These are phyloP conservation scores for Salix purpurea DNA, from an alignment of 345 rosid genomes.

Conservation along the genomic window DNA sequence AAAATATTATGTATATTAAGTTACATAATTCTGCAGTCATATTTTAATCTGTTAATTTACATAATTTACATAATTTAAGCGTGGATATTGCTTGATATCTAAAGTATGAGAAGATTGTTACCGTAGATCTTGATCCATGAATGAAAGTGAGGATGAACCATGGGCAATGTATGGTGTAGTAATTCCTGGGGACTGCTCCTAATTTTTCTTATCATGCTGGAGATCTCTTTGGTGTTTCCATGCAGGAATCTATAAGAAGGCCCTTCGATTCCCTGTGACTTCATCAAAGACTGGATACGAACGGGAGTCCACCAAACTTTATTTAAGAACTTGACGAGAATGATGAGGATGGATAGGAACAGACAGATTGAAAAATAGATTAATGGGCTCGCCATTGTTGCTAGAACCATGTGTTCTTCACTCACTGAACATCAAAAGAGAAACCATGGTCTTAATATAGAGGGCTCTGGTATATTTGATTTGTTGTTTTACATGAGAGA, in stretches of 20 bases:
- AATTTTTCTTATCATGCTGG: neutral
- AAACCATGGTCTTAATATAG: neutral
- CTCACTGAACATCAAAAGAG: neutral
- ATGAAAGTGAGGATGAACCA: slow-evolving; percentile 11
- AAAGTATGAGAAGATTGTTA: neutral
- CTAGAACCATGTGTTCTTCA: neutral
- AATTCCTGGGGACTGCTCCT: slow-evolving; percentile 6
- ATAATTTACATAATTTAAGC: neutral
- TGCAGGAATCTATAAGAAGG: slow-evolving; percentile 14
- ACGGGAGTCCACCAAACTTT: slow-evolving; percentile 6
- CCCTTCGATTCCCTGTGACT: slow-evolving; percentile 10
- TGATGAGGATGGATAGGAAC: neutral
- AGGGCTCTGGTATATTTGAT: neutral
- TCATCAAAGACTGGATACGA: slow-evolving; percentile 5
- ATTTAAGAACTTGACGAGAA: slow-evolving; percentile 3
- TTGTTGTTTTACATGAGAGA: neutral
- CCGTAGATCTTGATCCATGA: slow-evolving; percentile 13
- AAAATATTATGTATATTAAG: no score
- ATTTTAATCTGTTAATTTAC: no score
- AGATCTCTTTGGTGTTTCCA: slow-evolving; percentile 11
- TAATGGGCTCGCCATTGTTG: neutral
- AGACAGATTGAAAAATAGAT: neutral
- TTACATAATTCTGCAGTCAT: no score
- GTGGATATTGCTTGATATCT: neutral
- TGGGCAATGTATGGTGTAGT: neutral